These are phyloP conservation scores for Zygotorulaspora mrakii DNA, from an alignment of 1,139 yeast genomes.

Conservation along the genomic window DNA sequence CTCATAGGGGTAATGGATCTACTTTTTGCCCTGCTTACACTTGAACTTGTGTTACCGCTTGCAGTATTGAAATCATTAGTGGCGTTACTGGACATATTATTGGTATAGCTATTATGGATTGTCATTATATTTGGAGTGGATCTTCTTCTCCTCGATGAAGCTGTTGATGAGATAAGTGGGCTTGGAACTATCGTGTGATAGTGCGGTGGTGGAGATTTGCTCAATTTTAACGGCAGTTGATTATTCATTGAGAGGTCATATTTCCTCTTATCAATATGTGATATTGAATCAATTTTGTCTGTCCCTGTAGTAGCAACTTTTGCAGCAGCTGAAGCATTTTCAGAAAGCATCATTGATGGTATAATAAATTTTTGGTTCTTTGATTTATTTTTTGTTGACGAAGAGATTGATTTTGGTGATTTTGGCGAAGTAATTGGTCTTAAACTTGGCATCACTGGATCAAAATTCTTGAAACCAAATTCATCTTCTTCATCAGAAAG, in stretches of 20 bases:
- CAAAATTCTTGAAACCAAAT: constrained; percentile 3
- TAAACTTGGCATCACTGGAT: constrained; percentile 9
- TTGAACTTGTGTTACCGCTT: neutral
- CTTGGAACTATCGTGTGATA: constrained; percentile 12
- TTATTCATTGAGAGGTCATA: constrained; percentile 16
- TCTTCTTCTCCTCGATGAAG: constrained; percentile 11
- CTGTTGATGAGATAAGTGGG: constrained; percentile 5
- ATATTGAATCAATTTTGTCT: constrained; percentile 13
- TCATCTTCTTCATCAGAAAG: constrained; percentile 13
- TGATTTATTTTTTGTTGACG: constrained; percentile 3
- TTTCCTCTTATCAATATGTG: constrained; percentile 10
- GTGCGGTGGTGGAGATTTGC: constrained; percentile 14
- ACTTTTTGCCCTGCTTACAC: constrained; percentile 13
- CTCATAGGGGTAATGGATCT: constrained; percentile 27
- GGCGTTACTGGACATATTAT: constrained; percentile 1
- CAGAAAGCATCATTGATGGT: constrained; percentile 30
- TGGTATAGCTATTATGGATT: constrained; percentile 9
- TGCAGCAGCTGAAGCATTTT: constrained; percentile 23
- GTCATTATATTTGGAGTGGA: constrained; percentile 17
- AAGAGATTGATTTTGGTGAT: constrained; percentile 15
- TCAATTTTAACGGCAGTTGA: constrained; percentile 8
- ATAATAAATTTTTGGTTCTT: constrained; percentile 24
- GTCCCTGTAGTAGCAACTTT: constrained; percentile 23
- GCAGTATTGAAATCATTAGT: neutral
- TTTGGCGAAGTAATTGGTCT: constrained; percentile 16